Evolutionary conservation across 352 stramenopile species (phyloP), one percentile per base, ranked within the genome.

Genomic region (Saprolegnia parasitica): DNA sequence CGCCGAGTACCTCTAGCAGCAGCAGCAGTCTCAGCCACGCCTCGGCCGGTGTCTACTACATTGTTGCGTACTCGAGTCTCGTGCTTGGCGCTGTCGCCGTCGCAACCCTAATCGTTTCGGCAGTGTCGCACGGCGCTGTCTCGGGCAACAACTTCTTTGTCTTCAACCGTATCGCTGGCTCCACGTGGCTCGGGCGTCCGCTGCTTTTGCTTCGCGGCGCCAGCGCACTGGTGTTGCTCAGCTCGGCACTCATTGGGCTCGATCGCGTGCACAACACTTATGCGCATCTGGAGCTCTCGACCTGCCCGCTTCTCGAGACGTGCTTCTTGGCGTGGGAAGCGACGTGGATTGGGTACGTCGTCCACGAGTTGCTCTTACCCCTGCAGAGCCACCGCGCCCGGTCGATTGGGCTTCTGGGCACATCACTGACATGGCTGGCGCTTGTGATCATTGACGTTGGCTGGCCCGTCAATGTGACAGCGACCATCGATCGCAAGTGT

Each of bases 141-240:
- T 6, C 15, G 62, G 49, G 46, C 6, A 10, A 32, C 13, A 68
- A 68, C 40, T 26, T 68, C 10, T 40, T 68, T 21, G 8, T 58
- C 52, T 68, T 68, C 29, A 2, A 68, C 42, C 62, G 62, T 16
- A 40, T 68, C 6, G 62, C 46, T 35, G 21, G 40, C 15, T 58
- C 29, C 1, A 47, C 47, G 18, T 68, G 62, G 62, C 50, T 68
- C 32, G 62, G 62, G 23, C 62, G 62, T 4, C 45, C 40, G 18
- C 46, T 68, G 15, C 1, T 68, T 0, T 35, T 68, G 11, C 20
- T 68, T 21, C 62, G 62, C 1, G 62, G 62, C 0, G 4, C n/a
- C 0, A 58, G 9, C 16, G 62, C 40, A 4, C 3, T 68, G 23
- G 1, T 68, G 6, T 4, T 68, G 0, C 62, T 68, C 5, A 68